phyloP scores from a whole-genome alignment of 805 yeast genomes.

The Maudiozyma bulderi region DNA sequence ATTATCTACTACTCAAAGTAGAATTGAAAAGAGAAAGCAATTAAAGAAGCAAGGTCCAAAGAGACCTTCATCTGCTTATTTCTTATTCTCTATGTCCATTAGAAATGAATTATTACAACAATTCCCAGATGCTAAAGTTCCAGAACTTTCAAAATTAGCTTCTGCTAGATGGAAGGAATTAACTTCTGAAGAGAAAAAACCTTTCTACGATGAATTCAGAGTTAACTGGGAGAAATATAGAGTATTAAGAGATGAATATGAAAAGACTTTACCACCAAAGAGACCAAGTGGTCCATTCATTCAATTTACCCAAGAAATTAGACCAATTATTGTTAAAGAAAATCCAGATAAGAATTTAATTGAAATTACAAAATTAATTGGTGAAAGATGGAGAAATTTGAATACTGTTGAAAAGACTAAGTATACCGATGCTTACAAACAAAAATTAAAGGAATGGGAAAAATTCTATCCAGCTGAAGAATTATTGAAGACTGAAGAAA shows the following conservation, averaged over 20 bases:
- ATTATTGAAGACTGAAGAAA: constrained; percentile 2
- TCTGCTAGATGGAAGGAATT: constrained; percentile 90
- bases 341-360: constrained; percentile 28
- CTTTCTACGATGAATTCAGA: constrained; percentile 53
- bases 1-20: constrained; percentile 28
- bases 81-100: constrained; percentile 28
- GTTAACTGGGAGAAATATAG: constrained; percentile 30
- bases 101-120: constrained; percentile 25
- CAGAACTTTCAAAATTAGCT: constrained; percentile 47
- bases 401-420: constrained; percentile 22
- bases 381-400: constrained; percentile 28
- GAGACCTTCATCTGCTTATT: constrained; percentile 32
- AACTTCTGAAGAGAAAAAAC: constrained; percentile 62
- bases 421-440: constrained; percentile 29
- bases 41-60: constrained; percentile 31
- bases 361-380: constrained; percentile 28
- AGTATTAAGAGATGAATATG: constrained; percentile 28
- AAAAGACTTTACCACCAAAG: constrained; percentile 30
- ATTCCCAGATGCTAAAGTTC: constrained; percentile 30
- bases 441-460: constrained; percentile 32
- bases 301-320: constrained; percentile 28
- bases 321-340: constrained; percentile 25
- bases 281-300: constrained; percentile 32
- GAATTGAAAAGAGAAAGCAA: constrained; percentile 29
- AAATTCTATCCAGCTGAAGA: constrained; percentile 27